phyloP scores from a whole-genome alignment of 192 early-diverging fungal genomes.

The Mortierella hygrophila region DNA sequence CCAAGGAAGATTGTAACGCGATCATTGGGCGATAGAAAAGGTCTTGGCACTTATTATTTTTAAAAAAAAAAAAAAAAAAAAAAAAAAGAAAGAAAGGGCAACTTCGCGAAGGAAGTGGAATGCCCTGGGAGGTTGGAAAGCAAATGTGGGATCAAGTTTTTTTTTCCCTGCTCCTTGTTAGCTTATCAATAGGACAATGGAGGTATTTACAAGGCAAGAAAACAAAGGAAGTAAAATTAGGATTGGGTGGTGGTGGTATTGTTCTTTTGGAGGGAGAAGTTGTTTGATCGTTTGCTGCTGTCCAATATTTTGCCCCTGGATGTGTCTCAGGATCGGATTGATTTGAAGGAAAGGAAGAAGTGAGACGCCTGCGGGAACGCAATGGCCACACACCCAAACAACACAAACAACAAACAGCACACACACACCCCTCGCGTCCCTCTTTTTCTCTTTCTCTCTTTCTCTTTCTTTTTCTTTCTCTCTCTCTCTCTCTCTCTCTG shows the following conservation, averaged over 20 bases:
- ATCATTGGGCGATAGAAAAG: neutral
- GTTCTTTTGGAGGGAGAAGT: neutral
- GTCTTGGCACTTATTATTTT: neutral
- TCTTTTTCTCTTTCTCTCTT: neutral
- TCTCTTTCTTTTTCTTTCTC: neutral
- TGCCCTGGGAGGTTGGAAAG: neutral
- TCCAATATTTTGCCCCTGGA: slow-evolving; percentile 23
- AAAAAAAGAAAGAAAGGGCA: no score
- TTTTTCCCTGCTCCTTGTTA: no score
- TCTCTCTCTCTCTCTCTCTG: neutral
- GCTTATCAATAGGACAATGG: neutral
- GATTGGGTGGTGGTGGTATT: no score
- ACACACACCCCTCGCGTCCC: neutral
- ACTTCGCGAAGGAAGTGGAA: neutral
- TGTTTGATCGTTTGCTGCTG: slow-evolving; percentile 17
- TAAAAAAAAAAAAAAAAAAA: no score
- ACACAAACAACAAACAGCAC: no score
- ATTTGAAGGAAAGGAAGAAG: neutral
- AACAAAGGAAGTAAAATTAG: neutral
- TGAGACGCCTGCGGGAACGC: neutral
- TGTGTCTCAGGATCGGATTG: slow-evolving; percentile 20
- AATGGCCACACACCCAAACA: slow-evolving; percentile 5
- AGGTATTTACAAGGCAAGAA: neutral
- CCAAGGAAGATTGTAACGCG: neutral
- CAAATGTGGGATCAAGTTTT: neutral